Evolutionary conservation across 139 green algal genomes (phyloP), one percentile per base, ranked within the genome.

Genomic region (Coelastrella sp.): DNA sequence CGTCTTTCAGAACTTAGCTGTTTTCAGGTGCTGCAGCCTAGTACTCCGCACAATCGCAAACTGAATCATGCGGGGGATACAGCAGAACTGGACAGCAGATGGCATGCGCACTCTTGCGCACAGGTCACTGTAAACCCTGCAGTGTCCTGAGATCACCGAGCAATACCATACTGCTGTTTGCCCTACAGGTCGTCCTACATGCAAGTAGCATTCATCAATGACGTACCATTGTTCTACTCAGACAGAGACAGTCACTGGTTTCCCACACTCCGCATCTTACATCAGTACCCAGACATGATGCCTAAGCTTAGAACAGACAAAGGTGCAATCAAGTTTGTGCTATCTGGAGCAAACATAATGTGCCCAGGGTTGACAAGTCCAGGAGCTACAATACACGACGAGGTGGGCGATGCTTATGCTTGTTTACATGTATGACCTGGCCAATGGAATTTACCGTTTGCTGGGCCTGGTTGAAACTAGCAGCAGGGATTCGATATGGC

Each of bases 261-360:
- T 87, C 98, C 98, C 32, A 99, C 97, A 16, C 94, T 99, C 75
- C 92, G 97, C 0, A 64, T 98, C 19, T 88, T 99, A 76, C 97
- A 99, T 86, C 94, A 98, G 85, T 98, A 97, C 88, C 96, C 95
- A 16, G 91, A 97, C 56, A 97, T 98, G 90, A 98, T 98, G 97
- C 92, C 91, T 5, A 95, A 95, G 83, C 90, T 99, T 71, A 91
- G 98, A n/a, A 96, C 95, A 4, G 98, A 99, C 91, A 93, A 93
- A 61, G 98, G 98, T 2, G 98, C 98, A 64, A 99, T 99, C 90
- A 99, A 99, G 94, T 99, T 99, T 94, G 98, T 99, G 66, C 93
- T 99, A 66, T 97, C 95, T 7, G 98, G 98, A 4, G 98, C 98
- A 17, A 98, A 99, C 94, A 99, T 99, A 92, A 99, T 99, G 98